phyloP scores from a whole-genome alignment of 1,139 yeast genomes.

The Blastobotrys buckinghamii region DNA sequence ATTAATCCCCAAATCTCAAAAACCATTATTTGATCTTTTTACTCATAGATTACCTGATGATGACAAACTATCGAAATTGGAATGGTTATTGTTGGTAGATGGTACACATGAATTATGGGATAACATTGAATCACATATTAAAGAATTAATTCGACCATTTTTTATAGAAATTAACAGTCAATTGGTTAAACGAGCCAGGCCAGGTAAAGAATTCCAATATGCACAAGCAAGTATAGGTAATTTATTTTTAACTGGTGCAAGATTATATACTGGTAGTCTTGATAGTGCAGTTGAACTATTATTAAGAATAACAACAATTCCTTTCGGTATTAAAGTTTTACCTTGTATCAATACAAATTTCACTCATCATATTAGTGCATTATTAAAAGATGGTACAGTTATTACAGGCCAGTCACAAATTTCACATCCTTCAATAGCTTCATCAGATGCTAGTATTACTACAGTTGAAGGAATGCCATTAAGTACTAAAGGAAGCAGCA shows the following conservation, averaged over 20 bases:
- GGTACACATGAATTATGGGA: conserved; percentile 73
- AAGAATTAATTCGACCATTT: conserved; percentile 72
- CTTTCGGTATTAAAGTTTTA: conserved; percentile 50
- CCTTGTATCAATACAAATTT: conserved; percentile 84
- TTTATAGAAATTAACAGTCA: conserved; percentile 76
- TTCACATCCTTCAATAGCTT: conserved; percentile 59
- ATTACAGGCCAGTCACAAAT: conserved; percentile 95
- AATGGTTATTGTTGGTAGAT: conserved; percentile 76
- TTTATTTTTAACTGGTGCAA: conserved; percentile 72
- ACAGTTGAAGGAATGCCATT: conserved; percentile 6
- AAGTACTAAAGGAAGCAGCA: neutral
- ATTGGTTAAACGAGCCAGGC: conserved; percentile 60
- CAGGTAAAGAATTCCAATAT: conserved; percentile 53
- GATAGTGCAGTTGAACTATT: conserved; percentile 80
- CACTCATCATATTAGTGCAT: conserved; percentile 81
- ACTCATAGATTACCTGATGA: conserved; percentile 55
- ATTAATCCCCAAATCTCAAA: conserved; percentile 44
- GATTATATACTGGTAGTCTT: conserved; percentile 75
- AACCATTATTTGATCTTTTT: conserved; percentile 40
- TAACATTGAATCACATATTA: conserved; percentile 52
- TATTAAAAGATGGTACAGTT: conserved; percentile 59
- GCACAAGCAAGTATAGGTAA: conserved; percentile 84
- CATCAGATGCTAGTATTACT: conserved; percentile 1
- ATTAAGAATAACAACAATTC: conserved; percentile 59
- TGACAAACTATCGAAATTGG: conserved; percentile 47